Conservation (phyloP, 1,284 basidiomycete genomes). For the Anthracocystis walkeri region DNA sequence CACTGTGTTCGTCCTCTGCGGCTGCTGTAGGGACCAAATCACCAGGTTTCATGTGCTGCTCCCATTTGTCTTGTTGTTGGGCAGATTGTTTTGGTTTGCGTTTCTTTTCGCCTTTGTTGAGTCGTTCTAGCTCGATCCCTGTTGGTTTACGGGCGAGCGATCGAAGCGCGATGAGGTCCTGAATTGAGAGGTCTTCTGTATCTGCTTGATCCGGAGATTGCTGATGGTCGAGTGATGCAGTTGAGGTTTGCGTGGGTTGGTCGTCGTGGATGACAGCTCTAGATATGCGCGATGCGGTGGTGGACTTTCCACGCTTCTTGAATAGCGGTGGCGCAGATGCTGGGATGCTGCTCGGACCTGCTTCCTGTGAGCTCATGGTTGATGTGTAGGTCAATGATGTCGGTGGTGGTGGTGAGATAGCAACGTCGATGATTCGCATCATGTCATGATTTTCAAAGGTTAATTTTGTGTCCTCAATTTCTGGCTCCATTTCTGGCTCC, state of each 20-base stretch:
- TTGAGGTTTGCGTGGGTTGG: background rate
- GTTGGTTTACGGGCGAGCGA: conserved; percentile 78
- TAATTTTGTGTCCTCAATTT: conserved; percentile 9
- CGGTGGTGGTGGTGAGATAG: conserved; percentile 3
- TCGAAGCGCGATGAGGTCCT: conserved; percentile 86
- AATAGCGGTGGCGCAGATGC: conserved; percentile 15
- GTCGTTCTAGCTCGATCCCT: conserved; percentile 86
- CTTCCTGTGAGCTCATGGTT: conserved; percentile 21
- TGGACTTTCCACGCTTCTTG: conserved; percentile 24
- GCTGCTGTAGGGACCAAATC: conserved; percentile 23
- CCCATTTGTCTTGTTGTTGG: conserved; percentile 32
- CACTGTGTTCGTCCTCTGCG: conserved; percentile 20
- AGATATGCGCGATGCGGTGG: conserved; percentile 16
- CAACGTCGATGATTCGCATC: background rate
- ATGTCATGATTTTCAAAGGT: background rate
- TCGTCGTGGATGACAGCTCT: conserved; percentile 7
- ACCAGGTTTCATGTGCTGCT: conserved; percentile 47
- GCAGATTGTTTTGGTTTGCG: conserved; percentile 13
- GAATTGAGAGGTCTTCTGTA: conserved; percentile 70
- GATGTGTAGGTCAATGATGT: background rate
- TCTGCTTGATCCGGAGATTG: background rate
- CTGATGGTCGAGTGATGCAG: background rate
- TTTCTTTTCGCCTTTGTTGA: conserved; percentile 84
- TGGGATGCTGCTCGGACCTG: conserved; percentile 17
- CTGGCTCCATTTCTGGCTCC: background rate